These are phyloP conservation scores for Paracoccidioides brasiliensis DNA, from an alignment of 2,329 filamentous ascomycete species.

Conservation along the genomic window DNA sequence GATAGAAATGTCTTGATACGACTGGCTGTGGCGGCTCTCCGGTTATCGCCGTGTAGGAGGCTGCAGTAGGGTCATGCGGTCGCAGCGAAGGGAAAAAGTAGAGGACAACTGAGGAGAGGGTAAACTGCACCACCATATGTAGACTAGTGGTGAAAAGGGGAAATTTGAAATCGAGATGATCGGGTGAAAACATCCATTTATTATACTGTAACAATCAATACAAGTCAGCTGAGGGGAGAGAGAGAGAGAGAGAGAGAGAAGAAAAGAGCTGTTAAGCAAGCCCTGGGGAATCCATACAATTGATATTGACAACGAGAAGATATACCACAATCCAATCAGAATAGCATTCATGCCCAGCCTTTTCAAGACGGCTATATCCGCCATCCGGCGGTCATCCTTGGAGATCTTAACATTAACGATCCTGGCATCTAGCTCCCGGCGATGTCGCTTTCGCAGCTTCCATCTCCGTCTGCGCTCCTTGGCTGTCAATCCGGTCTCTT, in stretches of 20 bases:
- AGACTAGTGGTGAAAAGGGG: constrained; percentile 89
- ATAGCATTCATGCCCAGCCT: constrained; percentile 59
- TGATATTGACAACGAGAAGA: constrained; percentile 87
- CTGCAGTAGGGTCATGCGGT: constrained; percentile 34
- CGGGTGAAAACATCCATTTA: constrained; percentile 97
- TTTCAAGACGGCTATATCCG: constrained; percentile 59
- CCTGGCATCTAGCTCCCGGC: constrained; percentile 56
- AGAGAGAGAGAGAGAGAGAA: constrained; percentile 6
- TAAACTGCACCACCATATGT: constrained; percentile 93
- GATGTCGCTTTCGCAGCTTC: constrained; percentile 52
- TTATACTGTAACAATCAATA: constrained; percentile 57
- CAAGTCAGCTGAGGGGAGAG: neutral
- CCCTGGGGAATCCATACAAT: constrained; percentile 46
- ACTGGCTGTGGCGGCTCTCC: constrained; percentile 30
- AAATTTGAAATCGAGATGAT: constrained; percentile 79
- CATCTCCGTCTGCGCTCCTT: constrained; percentile 53
- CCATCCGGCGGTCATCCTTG: constrained; percentile 56
- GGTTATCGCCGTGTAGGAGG: constrained; percentile 20
- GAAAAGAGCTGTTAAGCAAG: neutral
- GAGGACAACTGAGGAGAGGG: constrained; percentile 62
- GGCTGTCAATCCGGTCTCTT: constrained; percentile 74
- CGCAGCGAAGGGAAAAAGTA: constrained; percentile 72
- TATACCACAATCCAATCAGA: constrained; percentile 79
- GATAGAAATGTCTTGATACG: constrained; percentile 56
- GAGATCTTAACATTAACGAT: constrained; percentile 49